phyloP scores from a whole-genome alignment of 2,329 filamentous ascomycete species.

The Dothideomycetidae sp. region DNA sequence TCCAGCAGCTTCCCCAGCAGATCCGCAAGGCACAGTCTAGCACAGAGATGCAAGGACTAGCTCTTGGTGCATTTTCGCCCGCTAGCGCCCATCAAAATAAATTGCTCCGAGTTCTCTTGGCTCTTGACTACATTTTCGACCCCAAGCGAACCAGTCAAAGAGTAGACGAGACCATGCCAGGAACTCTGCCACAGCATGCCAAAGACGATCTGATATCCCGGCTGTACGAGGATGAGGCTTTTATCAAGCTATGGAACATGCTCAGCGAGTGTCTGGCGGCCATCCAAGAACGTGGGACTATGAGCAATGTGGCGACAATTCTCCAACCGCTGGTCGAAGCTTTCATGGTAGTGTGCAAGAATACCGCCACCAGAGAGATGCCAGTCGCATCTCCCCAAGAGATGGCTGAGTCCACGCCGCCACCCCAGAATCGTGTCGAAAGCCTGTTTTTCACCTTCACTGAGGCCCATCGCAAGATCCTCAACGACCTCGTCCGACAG shows the following conservation, averaged over 20 bases:
- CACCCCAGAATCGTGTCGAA: constrained; percentile 69
- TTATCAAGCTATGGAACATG: constrained; percentile 82
- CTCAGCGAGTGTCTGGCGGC: constrained; percentile 76
- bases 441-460: constrained; percentile 94
- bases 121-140: constrained; percentile 90
- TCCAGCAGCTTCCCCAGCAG: constrained; percentile 71
- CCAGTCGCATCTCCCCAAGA: constrained; percentile 41
- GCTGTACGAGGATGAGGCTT: constrained; percentile 81
- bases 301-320: constrained; percentile 95
- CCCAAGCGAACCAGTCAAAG: constrained; percentile 50
- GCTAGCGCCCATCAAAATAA: constrained; percentile 95
- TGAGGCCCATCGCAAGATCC: constrained; percentile 89
- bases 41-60: constrained; percentile 89
- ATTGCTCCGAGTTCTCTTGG: constrained; percentile 77
- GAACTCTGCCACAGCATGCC: constrained; percentile 43
- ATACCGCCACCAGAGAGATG: constrained; percentile 60
- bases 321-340: constrained; percentile 88
- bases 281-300: constrained; percentile 82
- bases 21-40: constrained; percentile 77
- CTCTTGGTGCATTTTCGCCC: constrained; percentile 88
- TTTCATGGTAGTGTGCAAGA: constrained; percentile 98
- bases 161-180: constrained; percentile 25
- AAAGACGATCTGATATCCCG: constrained; percentile 77
- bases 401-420: constrained; percentile 55
- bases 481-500: constrained; percentile 93